Conservation (phyloP, 208 protist species). For the Naegleria fowleri region DNA sequence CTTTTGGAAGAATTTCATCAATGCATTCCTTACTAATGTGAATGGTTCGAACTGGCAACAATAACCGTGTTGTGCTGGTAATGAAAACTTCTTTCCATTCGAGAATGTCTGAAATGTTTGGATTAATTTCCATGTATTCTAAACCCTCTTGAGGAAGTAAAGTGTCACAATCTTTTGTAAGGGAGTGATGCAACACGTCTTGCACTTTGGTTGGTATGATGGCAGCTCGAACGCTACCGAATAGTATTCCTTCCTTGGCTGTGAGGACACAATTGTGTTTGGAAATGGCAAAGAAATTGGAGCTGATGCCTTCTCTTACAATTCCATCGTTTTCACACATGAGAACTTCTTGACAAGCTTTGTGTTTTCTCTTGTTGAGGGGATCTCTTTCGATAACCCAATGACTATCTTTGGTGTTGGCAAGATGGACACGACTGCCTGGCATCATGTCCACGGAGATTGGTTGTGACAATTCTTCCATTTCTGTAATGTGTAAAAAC, state of each 20-base stretch:
- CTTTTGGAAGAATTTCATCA: background rate
- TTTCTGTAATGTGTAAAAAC: background rate
- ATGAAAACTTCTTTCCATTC: background rate
- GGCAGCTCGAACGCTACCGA: background rate
- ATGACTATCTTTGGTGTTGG: background rate
- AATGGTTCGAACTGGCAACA: background rate
- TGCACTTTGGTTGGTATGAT: background rate
- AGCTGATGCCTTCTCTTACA: background rate
- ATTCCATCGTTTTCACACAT: slow-evolving; percentile 6
- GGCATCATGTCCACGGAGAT: background rate
- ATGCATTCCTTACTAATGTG: background rate
- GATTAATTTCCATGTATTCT: background rate
- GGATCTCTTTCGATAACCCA: background rate
- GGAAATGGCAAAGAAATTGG: background rate
- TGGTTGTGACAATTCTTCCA: background rate
- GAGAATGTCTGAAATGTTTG: background rate
- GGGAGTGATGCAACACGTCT: background rate
- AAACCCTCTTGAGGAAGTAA: background rate
- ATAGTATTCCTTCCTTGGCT: background rate
- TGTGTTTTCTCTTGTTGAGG: background rate
- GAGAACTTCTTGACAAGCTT: background rate
- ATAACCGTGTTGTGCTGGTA: background rate
- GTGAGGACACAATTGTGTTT: background rate
- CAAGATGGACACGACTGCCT: background rate
- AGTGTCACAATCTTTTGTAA: background rate